phyloP scores from a whole-genome alignment of 176 grass and related monocot species.

The Avena insularis region DNA sequence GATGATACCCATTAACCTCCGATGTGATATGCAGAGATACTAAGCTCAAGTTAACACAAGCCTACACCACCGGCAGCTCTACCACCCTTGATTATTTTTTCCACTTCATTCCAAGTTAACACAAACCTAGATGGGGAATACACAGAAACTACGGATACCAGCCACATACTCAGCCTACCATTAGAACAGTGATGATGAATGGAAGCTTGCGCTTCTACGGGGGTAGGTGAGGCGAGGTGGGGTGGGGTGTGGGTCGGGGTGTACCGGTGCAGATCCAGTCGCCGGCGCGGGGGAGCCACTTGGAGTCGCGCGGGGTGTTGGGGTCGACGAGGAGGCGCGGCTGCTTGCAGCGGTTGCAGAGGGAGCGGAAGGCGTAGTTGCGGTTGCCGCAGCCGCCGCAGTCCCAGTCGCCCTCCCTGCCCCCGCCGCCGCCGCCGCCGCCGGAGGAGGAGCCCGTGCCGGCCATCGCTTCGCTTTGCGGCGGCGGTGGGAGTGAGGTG shows the following conservation, averaged over 20 bases:
- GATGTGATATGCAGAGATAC: background rate
- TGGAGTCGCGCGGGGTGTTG: constrained; percentile 82
- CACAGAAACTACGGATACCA: background rate
- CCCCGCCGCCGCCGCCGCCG: constrained; percentile 41
- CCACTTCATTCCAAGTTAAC: background rate
- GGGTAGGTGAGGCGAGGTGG: background rate
- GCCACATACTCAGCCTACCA: background rate
- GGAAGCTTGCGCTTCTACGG: background rate
- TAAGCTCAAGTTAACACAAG: background rate
- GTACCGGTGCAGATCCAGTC: constrained; percentile 91
- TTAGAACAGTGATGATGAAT: background rate
- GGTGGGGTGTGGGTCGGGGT: background rate
- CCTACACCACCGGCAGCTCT: background rate
- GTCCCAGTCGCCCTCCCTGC: constrained; percentile 94
- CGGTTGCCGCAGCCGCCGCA: constrained; percentile 83
- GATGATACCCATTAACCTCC: background rate
- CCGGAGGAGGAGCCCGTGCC: constrained; percentile 47
- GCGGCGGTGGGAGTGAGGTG: background rate
- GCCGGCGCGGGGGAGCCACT: constrained; percentile 93
- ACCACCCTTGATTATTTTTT: too few relatives aligned
- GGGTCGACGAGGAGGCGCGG: constrained; percentile 87
- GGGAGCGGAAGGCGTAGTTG: constrained; percentile 97
- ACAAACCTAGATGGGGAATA: background rate
- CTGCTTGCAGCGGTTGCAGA: constrained; percentile 99
- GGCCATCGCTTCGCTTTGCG: constrained; percentile 27